Conservation (phyloP, 2,329 filamentous ascomycete species). For the Aspergillus ustus region DNA sequence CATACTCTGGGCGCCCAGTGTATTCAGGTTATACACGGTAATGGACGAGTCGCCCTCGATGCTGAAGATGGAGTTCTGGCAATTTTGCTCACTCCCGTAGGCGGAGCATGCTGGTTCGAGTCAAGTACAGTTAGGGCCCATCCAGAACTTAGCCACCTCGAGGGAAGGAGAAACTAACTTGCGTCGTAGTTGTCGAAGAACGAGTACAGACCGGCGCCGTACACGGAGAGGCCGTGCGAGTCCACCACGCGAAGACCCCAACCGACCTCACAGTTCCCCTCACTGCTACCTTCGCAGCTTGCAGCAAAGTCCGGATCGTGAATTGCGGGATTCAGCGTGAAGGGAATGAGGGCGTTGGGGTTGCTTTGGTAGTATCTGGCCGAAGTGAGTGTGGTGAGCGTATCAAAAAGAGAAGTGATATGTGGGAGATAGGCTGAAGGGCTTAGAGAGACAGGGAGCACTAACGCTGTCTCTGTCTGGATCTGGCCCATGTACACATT, state of each 20-base stretch:
- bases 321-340: constrained; percentile 33
- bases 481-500: constrained; percentile 41
- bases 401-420: no score
- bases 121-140: no score
- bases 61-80: constrained; percentile 56
- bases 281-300: neutral
- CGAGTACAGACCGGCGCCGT: constrained; percentile 59
- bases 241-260: neutral
- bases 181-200: constrained; percentile 58
- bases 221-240: constrained; percentile 46
- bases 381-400: neutral
- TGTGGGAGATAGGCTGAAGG: no score
- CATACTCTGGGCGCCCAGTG: constrained; percentile 52
- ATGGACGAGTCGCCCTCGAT: constrained; percentile 46
- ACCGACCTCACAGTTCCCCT: neutral
- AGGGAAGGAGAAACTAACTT: neutral
- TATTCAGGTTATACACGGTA: constrained; percentile 54
- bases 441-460: neutral
- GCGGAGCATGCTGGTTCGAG: constrained; percentile 38
- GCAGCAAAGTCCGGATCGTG: constrained; percentile 41
- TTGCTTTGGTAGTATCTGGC: constrained; percentile 44
- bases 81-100: constrained; percentile 44
- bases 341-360: constrained; percentile 39
- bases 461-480: constrained; percentile 45
- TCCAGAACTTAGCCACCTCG: no score